Percentiles rank a stretch among this genome's conserved stretches.
phyloP scores from a whole-genome alignment of 495 filamentous ascomycete species.

The Cercophora newfieldiana region DNA sequence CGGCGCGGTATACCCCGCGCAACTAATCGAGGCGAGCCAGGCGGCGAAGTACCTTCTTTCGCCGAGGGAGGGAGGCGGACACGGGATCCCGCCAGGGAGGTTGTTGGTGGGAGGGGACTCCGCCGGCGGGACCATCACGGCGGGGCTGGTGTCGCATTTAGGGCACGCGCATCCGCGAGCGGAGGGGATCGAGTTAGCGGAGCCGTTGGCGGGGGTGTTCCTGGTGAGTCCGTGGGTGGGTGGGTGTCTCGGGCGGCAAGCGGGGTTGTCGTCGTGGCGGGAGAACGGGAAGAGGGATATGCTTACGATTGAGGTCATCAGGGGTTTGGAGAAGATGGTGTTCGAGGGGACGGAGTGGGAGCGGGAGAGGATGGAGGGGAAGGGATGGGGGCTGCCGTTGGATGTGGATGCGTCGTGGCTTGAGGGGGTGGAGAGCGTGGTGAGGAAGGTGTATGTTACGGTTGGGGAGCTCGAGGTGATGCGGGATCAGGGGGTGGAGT shows the following conservation, averaged over 20 bases:
- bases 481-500: slow-evolving; percentile 22
- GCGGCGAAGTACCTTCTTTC: slow-evolving; percentile 5
- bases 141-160: slow-evolving; percentile 21
- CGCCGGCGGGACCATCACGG: slow-evolving; percentile 20
- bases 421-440: slow-evolving; percentile 11
- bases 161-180: slow-evolving; percentile 20
- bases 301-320: neutral
- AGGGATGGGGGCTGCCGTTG: slow-evolving; percentile 17
- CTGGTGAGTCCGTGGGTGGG: slow-evolving; percentile 20
- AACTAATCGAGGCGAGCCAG: slow-evolving; percentile 21
- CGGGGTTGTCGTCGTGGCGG: neutral
- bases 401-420: slow-evolving; percentile 17
- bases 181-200: neutral
- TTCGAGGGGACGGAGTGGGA: slow-evolving; percentile 14
- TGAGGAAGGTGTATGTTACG: slow-evolving; percentile 25
- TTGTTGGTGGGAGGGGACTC: slow-evolving; percentile 24
- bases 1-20: slow-evolving; percentile 14
- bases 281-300: slow-evolving; percentile 1
- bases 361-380: neutral
- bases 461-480: slow-evolving; percentile 30
- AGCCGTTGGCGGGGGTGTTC: slow-evolving; percentile 21
- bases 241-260: neutral
- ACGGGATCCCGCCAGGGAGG: neutral
- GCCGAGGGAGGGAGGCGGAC: too few relatives aligned
- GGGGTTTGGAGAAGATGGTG: neutral